phyloP scores from a whole-genome alignment of 1,284 basidiomycete genomes.

The Vanrija sp. region DNA sequence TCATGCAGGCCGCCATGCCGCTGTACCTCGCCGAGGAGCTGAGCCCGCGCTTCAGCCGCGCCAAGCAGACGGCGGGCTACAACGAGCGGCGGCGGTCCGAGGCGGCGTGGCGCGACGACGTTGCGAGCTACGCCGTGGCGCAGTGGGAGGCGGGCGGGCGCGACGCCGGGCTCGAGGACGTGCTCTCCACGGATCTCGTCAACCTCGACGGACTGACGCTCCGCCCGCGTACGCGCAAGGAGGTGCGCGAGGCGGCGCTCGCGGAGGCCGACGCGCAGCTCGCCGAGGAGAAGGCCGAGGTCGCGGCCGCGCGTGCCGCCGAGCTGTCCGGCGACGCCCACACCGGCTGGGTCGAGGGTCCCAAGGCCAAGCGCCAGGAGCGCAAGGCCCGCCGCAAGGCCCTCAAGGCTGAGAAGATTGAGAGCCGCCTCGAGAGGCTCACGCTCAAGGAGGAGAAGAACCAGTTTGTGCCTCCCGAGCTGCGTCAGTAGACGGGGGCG shows the following conservation, averaged over 20 bases:
- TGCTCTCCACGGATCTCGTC: constrained; percentile 22
- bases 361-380: constrained; percentile 9
- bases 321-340: constrained; percentile 19
- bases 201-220: constrained; percentile 38
- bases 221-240: constrained; percentile 33
- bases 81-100: constrained; percentile 29
- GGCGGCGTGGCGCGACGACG: constrained; percentile 17
- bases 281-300: constrained; percentile 19
- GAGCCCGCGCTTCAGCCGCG: constrained; percentile 41
- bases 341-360: constrained; percentile 21
- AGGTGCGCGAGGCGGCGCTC: constrained; percentile 41
- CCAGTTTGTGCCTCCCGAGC: constrained; percentile 25
- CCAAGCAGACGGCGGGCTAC: constrained; percentile 36
- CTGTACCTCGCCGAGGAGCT: constrained; percentile 47
- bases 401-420: constrained; percentile 12
- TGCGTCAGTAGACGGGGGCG: too few species aligned
- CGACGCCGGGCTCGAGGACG: constrained; percentile 33
- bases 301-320: constrained; percentile 10
- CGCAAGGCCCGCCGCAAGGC: constrained; percentile 9
- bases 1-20: constrained; percentile 43
- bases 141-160: constrained; percentile 39
- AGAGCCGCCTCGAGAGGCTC: constrained; percentile 10
- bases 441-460: constrained; percentile 24
- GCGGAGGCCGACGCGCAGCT: constrained; percentile 31
- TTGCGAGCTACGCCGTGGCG: constrained; percentile 22